Conservation (phyloP, 139 green algal species). For the Chlorella sp. region DNA sequence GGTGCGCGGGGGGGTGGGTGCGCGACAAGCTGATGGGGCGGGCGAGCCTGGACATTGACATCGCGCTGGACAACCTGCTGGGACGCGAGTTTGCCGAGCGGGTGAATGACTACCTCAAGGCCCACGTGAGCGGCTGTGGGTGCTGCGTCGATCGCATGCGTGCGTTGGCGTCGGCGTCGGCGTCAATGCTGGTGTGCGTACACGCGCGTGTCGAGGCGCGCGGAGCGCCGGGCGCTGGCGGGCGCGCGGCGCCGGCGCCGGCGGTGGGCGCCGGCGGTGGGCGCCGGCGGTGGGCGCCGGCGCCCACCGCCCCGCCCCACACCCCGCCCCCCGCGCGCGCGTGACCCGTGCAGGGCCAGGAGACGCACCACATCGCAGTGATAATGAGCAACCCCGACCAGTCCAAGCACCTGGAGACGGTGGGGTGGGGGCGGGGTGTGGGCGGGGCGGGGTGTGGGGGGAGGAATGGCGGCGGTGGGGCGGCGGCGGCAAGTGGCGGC, state of each 20-base stretch:
- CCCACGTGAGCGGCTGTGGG: constrained; percentile 42
- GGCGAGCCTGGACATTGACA: constrained; percentile 94
- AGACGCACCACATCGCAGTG: constrained; percentile 72
- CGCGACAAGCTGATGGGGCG: constrained; percentile 93
- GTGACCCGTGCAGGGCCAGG: constrained; percentile 41
- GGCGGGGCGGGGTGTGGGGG: no score
- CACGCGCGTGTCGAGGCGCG: not conserved
- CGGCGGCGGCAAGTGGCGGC: no score
- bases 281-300: not conserved
- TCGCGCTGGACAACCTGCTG: constrained; percentile 92
- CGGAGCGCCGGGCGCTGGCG: not conserved
- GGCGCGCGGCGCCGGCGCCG: not conserved
- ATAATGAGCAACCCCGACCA: constrained; percentile 97
- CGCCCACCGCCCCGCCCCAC: no score
- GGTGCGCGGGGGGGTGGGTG: constrained; percentile 96
- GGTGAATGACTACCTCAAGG: constrained; percentile 82
- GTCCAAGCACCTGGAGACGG: constrained; percentile 98
- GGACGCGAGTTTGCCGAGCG: constrained; percentile 87
- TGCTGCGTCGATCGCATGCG: no score
- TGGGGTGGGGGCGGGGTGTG: no score
- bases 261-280: no score
- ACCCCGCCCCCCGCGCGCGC: no score
- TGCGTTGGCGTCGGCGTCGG: not conserved
- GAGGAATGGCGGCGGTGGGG: no score
- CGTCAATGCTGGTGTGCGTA: not conserved